These are phyloP conservation scores for Colletotrichum destructivum DNA, from an alignment of 2,329 filamentous ascomycete genomes.

Conservation along the genomic window DNA sequence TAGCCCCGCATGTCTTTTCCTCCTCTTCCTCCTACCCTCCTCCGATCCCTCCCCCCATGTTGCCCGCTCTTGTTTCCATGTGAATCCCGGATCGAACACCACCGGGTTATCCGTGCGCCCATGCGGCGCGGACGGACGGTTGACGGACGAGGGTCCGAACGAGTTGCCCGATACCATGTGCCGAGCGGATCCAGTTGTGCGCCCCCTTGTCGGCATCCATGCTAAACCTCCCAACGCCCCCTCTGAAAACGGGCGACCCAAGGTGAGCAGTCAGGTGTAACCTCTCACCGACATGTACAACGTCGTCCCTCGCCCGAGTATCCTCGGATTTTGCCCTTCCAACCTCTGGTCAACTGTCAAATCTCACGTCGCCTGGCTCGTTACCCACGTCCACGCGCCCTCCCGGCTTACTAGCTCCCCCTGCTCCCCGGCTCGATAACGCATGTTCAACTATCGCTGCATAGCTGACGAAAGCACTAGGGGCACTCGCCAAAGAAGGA, in stretches of 20 bases:
- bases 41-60: neutral
- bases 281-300: conserved; percentile 37
- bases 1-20: neutral
- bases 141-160: conserved; percentile 25
- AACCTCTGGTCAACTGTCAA: conserved; percentile 11
- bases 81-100: conserved; percentile 17
- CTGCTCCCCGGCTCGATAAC: conserved; percentile 2
- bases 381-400: conserved; percentile 1
- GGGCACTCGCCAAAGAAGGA: conserved; percentile 34
- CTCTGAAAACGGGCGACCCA: neutral
- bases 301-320: conserved; percentile 15
- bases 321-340: neutral
- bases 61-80: conserved; percentile 27
- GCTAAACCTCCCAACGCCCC: conserved; percentile 4
- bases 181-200: conserved; percentile 20
- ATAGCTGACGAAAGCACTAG: conserved; percentile 39
- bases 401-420: conserved; percentile 16
- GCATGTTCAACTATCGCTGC: conserved; percentile 19
- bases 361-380: conserved; percentile 1
- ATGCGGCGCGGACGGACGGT: conserved; percentile 11
- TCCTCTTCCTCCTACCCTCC: neutral
- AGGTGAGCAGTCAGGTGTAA: conserved; percentile 42
- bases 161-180: conserved; percentile 26
- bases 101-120: conserved; percentile 9
- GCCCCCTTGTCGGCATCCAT: conserved; percentile 15